Evolutionary conservation across 2,329 filamentous ascomycete genomes (phyloP).

Genomic region (Phialophora tarda): DNA sequence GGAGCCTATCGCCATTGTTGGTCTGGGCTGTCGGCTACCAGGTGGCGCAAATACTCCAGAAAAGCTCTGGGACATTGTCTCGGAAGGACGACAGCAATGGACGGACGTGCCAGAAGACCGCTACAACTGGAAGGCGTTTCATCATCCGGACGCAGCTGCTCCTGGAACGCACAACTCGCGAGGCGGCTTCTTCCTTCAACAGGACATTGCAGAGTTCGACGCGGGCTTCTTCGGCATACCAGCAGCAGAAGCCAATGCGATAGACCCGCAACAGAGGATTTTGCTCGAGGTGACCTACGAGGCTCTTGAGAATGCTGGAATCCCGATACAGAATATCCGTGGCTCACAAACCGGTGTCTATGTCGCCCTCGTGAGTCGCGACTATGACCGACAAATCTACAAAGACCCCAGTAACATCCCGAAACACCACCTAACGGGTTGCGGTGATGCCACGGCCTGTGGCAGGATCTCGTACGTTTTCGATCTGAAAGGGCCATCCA

Average conservation of each 20-base stretch:
- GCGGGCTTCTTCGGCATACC: neutral
- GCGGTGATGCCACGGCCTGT: neutral
- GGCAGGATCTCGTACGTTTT: neutral
- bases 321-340: neutral
- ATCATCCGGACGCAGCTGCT: neutral
- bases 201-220: neutral
- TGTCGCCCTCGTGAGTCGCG: neutral
- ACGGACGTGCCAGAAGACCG: neutral
- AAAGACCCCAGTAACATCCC: neutral
- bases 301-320: neutral
- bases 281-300: neutral
- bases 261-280: neutral
- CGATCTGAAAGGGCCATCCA: neutral
- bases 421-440: neutral
- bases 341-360: slow-evolving; percentile 1
- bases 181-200: neutral
- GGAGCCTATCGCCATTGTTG: neutral
- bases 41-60: neutral
- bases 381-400: neutral
- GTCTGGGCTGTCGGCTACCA: neutral
- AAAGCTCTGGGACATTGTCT: neutral
- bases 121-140: neutral
- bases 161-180: neutral
- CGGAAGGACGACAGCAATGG: neutral
- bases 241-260: slow-evolving; percentile 4